Base-by-base conservation (phyloP, 2,329 filamentous ascomycete genomes). In the Orbilia ellipsospora region DNA sequence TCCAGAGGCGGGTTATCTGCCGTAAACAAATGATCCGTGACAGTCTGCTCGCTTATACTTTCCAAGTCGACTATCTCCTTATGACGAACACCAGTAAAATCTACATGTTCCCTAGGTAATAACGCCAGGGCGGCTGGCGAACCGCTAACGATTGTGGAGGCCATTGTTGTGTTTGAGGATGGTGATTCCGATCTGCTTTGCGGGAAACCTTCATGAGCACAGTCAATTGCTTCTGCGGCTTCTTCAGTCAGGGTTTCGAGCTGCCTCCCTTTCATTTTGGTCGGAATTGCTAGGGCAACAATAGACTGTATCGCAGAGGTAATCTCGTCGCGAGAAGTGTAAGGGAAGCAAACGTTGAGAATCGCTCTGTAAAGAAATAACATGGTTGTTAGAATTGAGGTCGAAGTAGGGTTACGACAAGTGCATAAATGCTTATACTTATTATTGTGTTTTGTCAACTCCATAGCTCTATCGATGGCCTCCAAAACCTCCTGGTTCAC, bases 271-370 rank as follows among this genome's bases (percentile, higher is more conserved):
- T 69, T 63, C 5, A 31, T 20, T 23, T 57, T 70, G 4, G 15
- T 16, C 3, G 72, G 72, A 0, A 65, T 50, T 6, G 78, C 77
- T 13, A 79, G 77, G 4, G 77, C 86, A 7, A 99, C 94, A 0
- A 94, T 97, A 50, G 90, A 89, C 77, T 92, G 90, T 78, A 99
- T 92, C 4, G 94, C 92, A 2, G 91, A 89, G 0, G 94, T 96
- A 78, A 99, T 98, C 82, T 99, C 95, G 80, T 97, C 93, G 78
- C 95, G 88, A 3, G 94, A 96, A 0, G 95, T 98, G 81, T 99
- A 99, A 0, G 95, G 95, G 80, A 98, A 98, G 85, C 95, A 99
- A 77, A 99, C 93, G 81, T 99, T 99, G 61, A 99, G 85, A 31
- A 91, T 86, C 50, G 89, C 88, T 73, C 85, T 87, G 77, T 16